Evolutionary conservation across 1,139 yeast species (phyloP).

Genomic region (Blastobotrys buckinghamii): DNA sequence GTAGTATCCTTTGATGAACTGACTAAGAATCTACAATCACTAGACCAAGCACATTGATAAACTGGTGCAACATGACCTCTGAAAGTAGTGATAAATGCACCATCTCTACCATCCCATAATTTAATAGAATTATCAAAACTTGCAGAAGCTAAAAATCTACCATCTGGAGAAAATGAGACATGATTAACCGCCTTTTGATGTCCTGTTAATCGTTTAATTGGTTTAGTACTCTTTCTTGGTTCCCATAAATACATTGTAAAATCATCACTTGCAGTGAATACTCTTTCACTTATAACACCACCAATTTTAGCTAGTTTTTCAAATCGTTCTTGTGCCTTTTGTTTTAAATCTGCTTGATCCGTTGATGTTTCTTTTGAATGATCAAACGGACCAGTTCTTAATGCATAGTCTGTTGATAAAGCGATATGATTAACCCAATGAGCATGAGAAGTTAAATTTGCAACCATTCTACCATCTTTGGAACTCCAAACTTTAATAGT

Average conservation of each 20-base stretch:
- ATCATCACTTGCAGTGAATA: conserved; percentile 95
- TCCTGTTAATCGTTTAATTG: conserved; percentile 90
- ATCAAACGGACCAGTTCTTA: conserved; percentile 78
- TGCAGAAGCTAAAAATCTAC: conserved; percentile 82
- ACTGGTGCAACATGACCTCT: conserved; percentile 98
- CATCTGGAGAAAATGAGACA: conserved; percentile 95
- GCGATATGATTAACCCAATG: conserved; percentile 98
- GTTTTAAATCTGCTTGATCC: conserved; percentile 50
- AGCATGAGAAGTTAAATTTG: conserved; percentile 81
- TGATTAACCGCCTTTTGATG: conserved; percentile 96
- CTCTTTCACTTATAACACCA: conserved; percentile 67
- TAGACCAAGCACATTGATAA: conserved; percentile 98
- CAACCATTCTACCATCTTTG: conserved; percentile 71
- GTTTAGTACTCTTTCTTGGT: conserved; percentile 73
- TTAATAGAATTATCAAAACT: conserved; percentile 94
- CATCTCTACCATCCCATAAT: conserved; percentile 93
- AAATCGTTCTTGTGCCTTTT: conserved; percentile 58
- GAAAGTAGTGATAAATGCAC: conserved; percentile 81
- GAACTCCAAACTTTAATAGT: conserved; percentile 91
- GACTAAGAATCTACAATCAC: conserved; percentile 85
- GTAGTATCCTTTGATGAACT: conserved; percentile 97
- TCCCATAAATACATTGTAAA: conserved; percentile 98
- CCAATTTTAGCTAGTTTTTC: conserved; percentile 72
- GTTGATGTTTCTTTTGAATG: conserved; percentile 37
- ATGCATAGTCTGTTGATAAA: conserved; percentile 80